A percentile compares a stretch with the other conserved stretches of the same genome.
phyloP scores from a whole-genome alignment of 164 flowering plant genomes.

The Vitis riparia region DNA sequence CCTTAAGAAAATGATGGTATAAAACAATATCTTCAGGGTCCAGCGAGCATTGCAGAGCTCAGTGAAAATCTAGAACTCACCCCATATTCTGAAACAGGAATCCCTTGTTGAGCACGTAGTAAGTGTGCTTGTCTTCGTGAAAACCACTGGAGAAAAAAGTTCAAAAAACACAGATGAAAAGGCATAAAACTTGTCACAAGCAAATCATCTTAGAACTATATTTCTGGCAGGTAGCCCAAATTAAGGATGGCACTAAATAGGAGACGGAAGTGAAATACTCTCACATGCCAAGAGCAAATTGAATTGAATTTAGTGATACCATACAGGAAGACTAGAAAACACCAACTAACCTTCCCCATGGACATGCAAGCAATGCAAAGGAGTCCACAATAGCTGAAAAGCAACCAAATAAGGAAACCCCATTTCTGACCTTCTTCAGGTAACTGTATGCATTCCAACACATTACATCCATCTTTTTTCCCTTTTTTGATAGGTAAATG shows the following conservation, averaged over 20 bases:
- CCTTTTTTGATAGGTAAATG: background rate
- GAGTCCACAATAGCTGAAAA: constrained; percentile 96
- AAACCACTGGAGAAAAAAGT: constrained; percentile 64
- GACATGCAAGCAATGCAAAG: constrained; percentile 79
- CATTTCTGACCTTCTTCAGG: constrained; percentile 98
- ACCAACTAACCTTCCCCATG: constrained; percentile 59
- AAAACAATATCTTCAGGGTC: too few relatives aligned
- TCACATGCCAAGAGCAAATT: too few relatives aligned
- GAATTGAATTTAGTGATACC: too few relatives aligned
- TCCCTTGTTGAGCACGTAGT: constrained; percentile 93
- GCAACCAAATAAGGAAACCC: constrained; percentile 97
- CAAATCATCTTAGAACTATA: background rate
- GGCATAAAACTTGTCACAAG: background rate
- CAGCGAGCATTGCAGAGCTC: too few relatives aligned
- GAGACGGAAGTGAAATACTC: background rate
- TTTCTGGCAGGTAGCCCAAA: too few relatives aligned
- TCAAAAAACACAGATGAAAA: constrained; percentile 3
- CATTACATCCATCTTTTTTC: background rate
- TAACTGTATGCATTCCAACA: constrained; percentile 49
- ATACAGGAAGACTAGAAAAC: background rate
- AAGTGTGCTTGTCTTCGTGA: constrained; percentile 76
- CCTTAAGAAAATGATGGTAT: too few relatives aligned
- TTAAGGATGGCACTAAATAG: background rate
- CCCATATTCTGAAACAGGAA: constrained; percentile 93
- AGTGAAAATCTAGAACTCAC: constrained; percentile 37